Base-by-base conservation (phyloP, 371 early-diverging fungal genomes). In the Syncephalastrum contaminatum region DNA sequence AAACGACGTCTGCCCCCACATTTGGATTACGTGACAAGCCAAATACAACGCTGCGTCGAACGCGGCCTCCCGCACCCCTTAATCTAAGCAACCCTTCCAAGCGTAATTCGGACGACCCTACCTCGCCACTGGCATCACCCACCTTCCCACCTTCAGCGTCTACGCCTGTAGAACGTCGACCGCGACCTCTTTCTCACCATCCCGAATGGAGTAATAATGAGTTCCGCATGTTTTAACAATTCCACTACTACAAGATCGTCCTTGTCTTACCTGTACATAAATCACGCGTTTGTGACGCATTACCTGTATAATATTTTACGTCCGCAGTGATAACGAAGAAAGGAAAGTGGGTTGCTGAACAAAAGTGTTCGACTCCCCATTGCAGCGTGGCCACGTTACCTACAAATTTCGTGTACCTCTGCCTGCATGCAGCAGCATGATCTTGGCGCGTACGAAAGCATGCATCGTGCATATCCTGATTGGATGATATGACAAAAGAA, bases 121-220 rank as follows among this genome's bases (percentile, higher is more conserved):
- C 42, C 15, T 13, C 52, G 20, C n/a, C 52, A 51, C 14, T 21
- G 8, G 41, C 42, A 51, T 15, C 43, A 21, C 12, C 44, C 2
- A 24, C 53, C 2, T 36, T 25, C n/a, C 25, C 36, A 25, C 45
- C 45, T 15, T 36, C 27, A 27, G 50, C 50, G 4, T 36, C 24
- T 18, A 27, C 50, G 3, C 50, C 50, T 24, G 36, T 30, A 30
- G 36, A 30, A 50, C 50, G 51, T 20, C 22, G 42, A 25, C 22
- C 48, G 5, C 55, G 43, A 46, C 47, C 55, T 16, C 25, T 55
- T 4, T 48, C 48, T 30, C 55, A 53, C 2, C 46, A 53, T 27
- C 59, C 59, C 12, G 59, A 59, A 24, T 59, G 59, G 59, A 51
- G 27, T 13, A 59, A 59, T 24, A 59, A 59, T 41, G 59, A 59